Evolutionary conservation across 148 eudicot genomes (phyloP).

Genomic region (Amaranthus palmeri): DNA sequence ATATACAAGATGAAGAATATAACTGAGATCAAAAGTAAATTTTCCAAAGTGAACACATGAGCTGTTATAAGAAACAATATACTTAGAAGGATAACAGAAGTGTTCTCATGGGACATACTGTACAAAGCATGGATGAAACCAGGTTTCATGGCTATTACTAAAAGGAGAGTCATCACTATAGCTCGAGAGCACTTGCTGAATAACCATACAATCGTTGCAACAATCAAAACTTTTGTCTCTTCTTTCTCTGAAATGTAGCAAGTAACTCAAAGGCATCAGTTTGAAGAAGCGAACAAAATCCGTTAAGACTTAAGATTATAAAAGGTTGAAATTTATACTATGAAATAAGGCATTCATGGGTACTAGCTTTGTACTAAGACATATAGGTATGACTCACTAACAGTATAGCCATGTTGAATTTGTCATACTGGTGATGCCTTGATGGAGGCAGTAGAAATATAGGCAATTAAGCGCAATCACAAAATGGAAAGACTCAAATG

Average conservation of each 20-base stretch:
- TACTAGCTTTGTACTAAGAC: too few species aligned
- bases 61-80: background rate
- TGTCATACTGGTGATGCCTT: too few species aligned
- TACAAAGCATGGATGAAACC: constrained; percentile 87
- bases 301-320: background rate
- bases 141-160: constrained; percentile 90
- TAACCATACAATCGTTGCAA: constrained; percentile 98
- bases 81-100: background rate
- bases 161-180: constrained; percentile 70
- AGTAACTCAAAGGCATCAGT: background rate
- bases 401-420: too few species aligned
- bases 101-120: constrained; percentile 42
- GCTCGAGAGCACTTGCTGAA: constrained; percentile 90
- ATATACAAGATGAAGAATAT: constrained; percentile 88
- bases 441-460: too few species aligned
- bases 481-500: too few species aligned
- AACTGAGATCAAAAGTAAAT: constrained; percentile 50
- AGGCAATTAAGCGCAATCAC: too few species aligned
- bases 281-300: background rate
- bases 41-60: background rate
- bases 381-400: too few species aligned
- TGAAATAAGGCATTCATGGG: too few species aligned
- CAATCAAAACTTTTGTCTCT: constrained; percentile 88
- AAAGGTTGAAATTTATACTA: too few species aligned
- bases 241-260: constrained; percentile 52